Conservation (phyloP, 2,329 filamentous ascomycete genomes). For the Zarea fungicola region DNA sequence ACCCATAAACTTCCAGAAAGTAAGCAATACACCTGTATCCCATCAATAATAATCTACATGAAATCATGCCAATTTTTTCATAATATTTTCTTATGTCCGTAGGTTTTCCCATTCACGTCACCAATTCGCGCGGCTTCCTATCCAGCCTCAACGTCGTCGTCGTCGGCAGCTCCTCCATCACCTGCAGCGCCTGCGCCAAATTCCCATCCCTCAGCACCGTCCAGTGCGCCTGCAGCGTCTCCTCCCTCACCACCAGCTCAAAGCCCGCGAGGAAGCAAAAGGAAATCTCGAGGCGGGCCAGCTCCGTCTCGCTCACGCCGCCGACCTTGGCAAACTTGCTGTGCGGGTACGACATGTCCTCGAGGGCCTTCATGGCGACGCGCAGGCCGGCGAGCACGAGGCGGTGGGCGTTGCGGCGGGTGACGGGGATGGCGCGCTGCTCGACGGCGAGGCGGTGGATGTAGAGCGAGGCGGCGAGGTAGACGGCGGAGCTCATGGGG, state of each 20-base stretch:
- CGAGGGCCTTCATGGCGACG: conserved; percentile 91
- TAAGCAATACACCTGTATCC: background rate
- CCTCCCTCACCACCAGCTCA: conserved; percentile 56
- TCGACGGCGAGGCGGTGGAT: conserved; percentile 76
- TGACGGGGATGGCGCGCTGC: conserved; percentile 74
- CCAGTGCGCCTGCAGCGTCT: conserved; percentile 29
- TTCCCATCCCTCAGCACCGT: conserved; percentile 26
- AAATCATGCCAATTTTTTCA: too few relatives aligned
- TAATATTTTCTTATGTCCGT: too few relatives aligned
- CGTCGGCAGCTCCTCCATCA: conserved; percentile 7
- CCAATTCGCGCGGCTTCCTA: conserved; percentile 7
- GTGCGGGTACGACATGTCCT: conserved; percentile 86
- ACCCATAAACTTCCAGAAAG: background rate
- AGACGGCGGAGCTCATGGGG: conserved; percentile 89
- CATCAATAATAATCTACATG: background rate
- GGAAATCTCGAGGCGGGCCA: conserved; percentile 81
- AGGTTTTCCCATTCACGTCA: background rate
- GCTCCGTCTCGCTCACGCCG: conserved; percentile 75
- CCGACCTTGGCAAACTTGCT: conserved; percentile 79
- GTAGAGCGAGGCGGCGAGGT: conserved; percentile 82
- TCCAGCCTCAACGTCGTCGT: conserved; percentile 13
- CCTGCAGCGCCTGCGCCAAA: conserved; percentile 10
- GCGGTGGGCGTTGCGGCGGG: conserved; percentile 78
- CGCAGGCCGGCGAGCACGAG: conserved; percentile 77
- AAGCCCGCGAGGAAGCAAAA: conserved; percentile 86